These are phyloP conservation scores for Pseudogymnoascus destructans DNA, from an alignment of 2,329 filamentous ascomycete species.

Conservation along the genomic window DNA sequence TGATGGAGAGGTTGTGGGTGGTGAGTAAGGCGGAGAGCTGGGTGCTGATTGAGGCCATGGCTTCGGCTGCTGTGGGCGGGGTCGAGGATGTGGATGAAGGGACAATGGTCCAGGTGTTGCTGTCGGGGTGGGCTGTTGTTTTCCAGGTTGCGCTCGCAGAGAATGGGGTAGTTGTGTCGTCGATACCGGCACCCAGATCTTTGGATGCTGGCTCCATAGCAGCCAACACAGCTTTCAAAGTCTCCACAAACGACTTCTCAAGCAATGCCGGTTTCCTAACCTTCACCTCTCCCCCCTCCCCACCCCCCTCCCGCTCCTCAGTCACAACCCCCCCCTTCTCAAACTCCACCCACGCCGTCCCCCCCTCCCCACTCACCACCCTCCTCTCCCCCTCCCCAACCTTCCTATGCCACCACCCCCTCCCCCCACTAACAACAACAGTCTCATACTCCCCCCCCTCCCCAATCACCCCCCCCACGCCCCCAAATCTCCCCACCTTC, in stretches of 20 bases:
- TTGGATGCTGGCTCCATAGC: background rate
- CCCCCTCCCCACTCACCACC: constrained; percentile 56
- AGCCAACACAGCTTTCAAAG: constrained; percentile 12
- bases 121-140: background rate
- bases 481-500: constrained; percentile 54
- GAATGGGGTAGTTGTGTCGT: background rate
- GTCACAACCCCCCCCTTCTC: constrained; percentile 37
- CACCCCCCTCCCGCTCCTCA: constrained; percentile 29
- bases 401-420: constrained; percentile 62
- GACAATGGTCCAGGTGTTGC: background rate
- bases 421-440: constrained; percentile 34
- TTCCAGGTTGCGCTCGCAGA: background rate
- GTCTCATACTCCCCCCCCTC: constrained; percentile 52
- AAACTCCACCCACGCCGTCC: constrained; percentile 60
- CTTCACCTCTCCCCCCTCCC: constrained; percentile 11
- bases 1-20: background rate
- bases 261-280: constrained; percentile 51
- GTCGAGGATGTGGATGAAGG: constrained; percentile 14
- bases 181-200: background rate
- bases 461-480: constrained; percentile 62
- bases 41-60: constrained; percentile 10
- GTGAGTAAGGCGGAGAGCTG: background rate
- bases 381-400: constrained; percentile 41
- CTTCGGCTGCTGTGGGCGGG: constrained; percentile 12
- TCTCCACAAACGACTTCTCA: constrained; percentile 43